A percentile compares a stretch with the other conserved stretches of the same genome.
phyloP scores from a whole-genome alignment of 2,329 filamentous ascomycete genomes.

The Coniella vitis region DNA sequence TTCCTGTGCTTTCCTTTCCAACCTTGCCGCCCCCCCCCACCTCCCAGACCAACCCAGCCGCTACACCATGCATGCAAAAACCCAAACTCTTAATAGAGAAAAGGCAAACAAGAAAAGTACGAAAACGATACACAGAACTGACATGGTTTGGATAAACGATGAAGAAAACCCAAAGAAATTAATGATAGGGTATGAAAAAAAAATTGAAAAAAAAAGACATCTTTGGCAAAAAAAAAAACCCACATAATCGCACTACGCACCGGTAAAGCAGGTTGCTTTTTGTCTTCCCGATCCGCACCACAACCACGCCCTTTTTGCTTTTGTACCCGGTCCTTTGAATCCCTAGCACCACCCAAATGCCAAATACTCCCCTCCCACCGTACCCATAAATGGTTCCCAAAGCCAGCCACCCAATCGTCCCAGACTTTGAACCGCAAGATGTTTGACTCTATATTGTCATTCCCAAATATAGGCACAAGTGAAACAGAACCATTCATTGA shows the following conservation, averaged over 20 bases:
- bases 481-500: slow-evolving; percentile 8
- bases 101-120: background rate
- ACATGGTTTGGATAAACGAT: slow-evolving; percentile 2
- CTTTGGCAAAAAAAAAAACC: slow-evolving; percentile 1
- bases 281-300: slow-evolving; percentile 14
- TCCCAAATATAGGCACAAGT: slow-evolving; percentile 16
- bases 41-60: no score
- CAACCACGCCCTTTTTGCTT: slow-evolving; percentile 8
- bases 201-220: slow-evolving; percentile 1
- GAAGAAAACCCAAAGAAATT: slow-evolving; percentile 8
- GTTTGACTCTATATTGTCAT: slow-evolving; percentile 15
- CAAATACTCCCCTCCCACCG: slow-evolving; percentile 11
- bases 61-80: no score
- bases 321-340: slow-evolving; percentile 10
- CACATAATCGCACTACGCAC: slow-evolving; percentile 12
- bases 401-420: slow-evolving; percentile 11
- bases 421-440: slow-evolving; percentile 13
- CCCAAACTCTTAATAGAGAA: background rate
- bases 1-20: no score
- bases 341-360: slow-evolving; percentile 11
- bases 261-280: slow-evolving; percentile 9
- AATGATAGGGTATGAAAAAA: slow-evolving; percentile 13
- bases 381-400: slow-evolving; percentile 10
- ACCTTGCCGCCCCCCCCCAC: no score
- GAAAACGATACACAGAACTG: slow-evolving; percentile 2